phyloP scores from a whole-genome alignment of 805 yeast genomes.

The Saccharomycopsis olivae region DNA sequence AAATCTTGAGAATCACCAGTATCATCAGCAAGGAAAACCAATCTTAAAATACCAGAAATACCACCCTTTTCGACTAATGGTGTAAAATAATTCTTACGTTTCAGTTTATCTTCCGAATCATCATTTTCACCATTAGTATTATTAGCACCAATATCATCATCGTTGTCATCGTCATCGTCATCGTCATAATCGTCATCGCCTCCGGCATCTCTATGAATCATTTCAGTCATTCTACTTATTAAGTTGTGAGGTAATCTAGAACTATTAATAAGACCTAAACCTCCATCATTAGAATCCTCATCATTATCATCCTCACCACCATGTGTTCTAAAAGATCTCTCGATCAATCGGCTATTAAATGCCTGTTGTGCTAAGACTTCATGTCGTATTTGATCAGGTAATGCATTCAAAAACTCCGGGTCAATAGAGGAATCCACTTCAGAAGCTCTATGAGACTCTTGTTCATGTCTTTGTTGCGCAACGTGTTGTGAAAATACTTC shows the following conservation, averaged over 20 bases:
- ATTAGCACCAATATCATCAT: slow-evolving; percentile 22
- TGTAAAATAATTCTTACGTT: slow-evolving; percentile 33
- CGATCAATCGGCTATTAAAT: slow-evolving; percentile 21
- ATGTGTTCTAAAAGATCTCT: too few relatives aligned
- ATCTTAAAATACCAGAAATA: slow-evolving; percentile 57
- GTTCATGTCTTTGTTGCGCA: slow-evolving; percentile 41
- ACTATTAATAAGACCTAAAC: neutral
- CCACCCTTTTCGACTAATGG: slow-evolving; percentile 72
- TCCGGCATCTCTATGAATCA: slow-evolving; percentile 18
- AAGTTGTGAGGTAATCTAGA: too few relatives aligned
- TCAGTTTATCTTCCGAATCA: slow-evolving; percentile 19
- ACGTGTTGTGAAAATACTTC: slow-evolving; percentile 84
- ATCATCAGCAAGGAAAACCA: slow-evolving; percentile 59
- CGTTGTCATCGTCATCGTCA: slow-evolving; percentile 20
- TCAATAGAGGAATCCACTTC: slow-evolving; percentile 42
- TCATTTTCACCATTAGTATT: slow-evolving; percentile 17
- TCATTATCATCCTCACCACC: neutral
- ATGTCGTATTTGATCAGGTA: slow-evolving; percentile 57
- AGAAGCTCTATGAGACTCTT: slow-evolving; percentile 21
- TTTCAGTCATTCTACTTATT: too few relatives aligned
- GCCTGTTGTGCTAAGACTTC: slow-evolving; percentile 53
- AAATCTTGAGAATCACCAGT: slow-evolving; percentile 28
- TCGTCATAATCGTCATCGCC: slow-evolving; percentile 9
- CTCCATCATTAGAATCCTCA: neutral
- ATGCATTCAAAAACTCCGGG: slow-evolving; percentile 68